A percentile compares a stretch with the other conserved stretches of the same genome.
Conservation (phyloP, 73 alveolate species). For the Tetrahymena elliotti region DNA sequence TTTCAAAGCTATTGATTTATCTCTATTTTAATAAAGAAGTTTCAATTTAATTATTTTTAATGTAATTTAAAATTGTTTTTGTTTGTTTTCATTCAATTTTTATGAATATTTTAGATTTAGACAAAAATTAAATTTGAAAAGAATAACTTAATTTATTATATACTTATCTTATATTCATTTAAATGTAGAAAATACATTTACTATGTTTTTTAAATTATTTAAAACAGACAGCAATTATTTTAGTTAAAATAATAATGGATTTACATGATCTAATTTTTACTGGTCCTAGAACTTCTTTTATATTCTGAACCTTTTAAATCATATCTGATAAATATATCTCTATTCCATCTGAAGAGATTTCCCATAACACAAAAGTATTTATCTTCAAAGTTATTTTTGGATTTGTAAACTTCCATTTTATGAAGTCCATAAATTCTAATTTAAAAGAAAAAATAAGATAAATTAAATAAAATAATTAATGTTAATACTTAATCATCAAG, state of each 20-base stretch:
- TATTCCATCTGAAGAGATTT: conserved; percentile 79
- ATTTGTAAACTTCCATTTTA: conserved; percentile 46
- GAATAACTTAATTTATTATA: no score
- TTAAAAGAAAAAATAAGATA: neutral
- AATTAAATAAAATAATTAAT: neutral
- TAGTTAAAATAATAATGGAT: neutral
- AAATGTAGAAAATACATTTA: no score
- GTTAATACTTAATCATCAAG: conserved; percentile 41
- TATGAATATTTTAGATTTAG: no score
- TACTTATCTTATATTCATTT: no score
- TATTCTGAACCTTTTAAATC: conserved; percentile 34
- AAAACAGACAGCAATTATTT: no score
- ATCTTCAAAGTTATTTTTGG: conserved; percentile 9
- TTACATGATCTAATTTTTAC: conserved; percentile 28
- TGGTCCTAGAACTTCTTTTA: conserved; percentile 32
- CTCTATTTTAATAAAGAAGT: neutral
- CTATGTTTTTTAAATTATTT: no score
- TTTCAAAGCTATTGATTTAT: conserved; percentile 76
- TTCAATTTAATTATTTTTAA: neutral
- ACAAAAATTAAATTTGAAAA: no score
- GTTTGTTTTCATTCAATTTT: no score
- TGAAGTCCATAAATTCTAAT: conserved; percentile 61
- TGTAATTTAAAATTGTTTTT: no score
- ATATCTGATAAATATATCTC: conserved; percentile 55
- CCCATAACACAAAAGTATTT: conserved; percentile 49